Base-by-base conservation (phyloP, 306 rosid species). In the Sesbania bispinosa region DNA sequence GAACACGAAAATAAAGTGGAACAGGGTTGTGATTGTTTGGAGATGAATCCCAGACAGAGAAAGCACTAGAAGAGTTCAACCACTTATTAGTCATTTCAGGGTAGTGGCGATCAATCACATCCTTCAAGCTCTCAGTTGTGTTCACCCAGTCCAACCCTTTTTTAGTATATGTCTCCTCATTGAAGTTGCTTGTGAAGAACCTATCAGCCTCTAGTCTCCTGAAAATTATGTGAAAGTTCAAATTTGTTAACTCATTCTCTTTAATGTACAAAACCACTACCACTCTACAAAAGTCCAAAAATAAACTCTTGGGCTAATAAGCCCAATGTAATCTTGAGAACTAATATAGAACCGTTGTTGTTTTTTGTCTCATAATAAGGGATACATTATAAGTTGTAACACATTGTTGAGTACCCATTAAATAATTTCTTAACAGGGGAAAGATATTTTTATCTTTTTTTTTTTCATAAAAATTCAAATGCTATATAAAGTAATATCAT, bases 121-220 rank as follows among this genome's bases (percentile, higher is more conserved):
- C 93, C 35, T 83, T 88, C 10, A 88, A 4, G 4, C 68, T 85
- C 69, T 88, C 93, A 0, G 88, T 88, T 0, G 60, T 78, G 45
- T 88, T 88, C 10, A 88, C 89, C 93, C 93, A 88, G 39, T 83
- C 75, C 0, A 85, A 11, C 0, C 93, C 93, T 32, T 76, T 74
- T 69, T 81, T 70, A 0, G 89, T 88, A 59, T 85, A 88, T 6
- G 86, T 36, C 74, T 83, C 86, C 14, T 80, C 85, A 14, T 85
- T 83, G 61, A 69, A 88, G 45, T 83, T 57, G 41, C 83, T 85
- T 10, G 93, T 88, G 77, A 85, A 85, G 51, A 85, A 88, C 48
- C 86, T 80, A 3, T 88, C 93, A 6, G 85, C 85, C 59, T 88
- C 93, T 10, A 88, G 42, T 69, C 93, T 85, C 86, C 92, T 86